Evolutionary conservation across 75 land plant species (phyloP).

Genomic region (Pseudotsuga menziesii): DNA sequence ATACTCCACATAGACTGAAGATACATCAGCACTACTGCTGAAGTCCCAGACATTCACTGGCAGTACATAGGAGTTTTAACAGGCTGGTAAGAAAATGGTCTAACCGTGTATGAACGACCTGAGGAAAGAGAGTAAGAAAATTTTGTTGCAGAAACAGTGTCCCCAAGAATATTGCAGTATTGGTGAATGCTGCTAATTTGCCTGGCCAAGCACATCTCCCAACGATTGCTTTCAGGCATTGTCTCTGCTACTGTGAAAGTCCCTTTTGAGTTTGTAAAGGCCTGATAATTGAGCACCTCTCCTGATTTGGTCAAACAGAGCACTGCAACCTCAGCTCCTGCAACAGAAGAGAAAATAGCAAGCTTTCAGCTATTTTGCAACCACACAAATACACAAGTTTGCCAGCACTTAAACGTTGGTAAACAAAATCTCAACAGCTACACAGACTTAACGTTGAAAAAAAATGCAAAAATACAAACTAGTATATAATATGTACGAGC

Average conservation of each 20-base stretch:
- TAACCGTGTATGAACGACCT: conserved; percentile 44
- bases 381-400: not conserved
- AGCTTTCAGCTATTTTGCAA: not conserved
- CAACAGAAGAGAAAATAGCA: not conserved
- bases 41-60: conserved; percentile 13
- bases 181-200: conserved; percentile 67
- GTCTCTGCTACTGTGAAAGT: conserved; percentile 70
- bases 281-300: conserved; percentile 68
- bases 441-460: not conserved
- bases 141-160: conserved; percentile 31
- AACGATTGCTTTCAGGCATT: conserved; percentile 69
- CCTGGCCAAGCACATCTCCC: conserved; percentile 69
- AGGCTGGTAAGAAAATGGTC: conserved; percentile 53
- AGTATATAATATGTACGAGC: not conserved
- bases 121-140: conserved; percentile 54
- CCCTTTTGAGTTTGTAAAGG: conserved; percentile 60
- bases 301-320: conserved; percentile 74
- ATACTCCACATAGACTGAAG: not conserved
- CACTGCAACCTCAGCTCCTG: conserved; percentile 77
- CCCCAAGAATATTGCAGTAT: conserved; percentile 38
- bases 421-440: not conserved
- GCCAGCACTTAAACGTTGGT: not conserved
- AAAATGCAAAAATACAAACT: not conserved
- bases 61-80: conserved; percentile 42
- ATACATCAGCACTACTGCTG: not conserved